A percentile compares a stretch with the other conserved stretches of the same genome.
phyloP scores from a whole-genome alignment of 768 basidiomycete species.

The Naganishia randhawae region DNA sequence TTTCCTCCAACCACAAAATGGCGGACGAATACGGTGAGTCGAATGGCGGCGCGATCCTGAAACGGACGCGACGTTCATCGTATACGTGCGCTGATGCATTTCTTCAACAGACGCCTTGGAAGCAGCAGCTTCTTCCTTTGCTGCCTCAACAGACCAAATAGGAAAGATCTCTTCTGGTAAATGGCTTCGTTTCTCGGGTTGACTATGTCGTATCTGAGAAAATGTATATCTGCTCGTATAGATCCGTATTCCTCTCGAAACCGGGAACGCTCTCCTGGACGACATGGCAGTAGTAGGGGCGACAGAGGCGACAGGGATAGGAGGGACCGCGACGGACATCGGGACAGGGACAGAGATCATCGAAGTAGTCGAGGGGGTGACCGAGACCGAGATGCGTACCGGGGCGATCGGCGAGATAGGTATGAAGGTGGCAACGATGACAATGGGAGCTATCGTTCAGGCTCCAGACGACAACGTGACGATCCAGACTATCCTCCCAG shows the following conservation, averaged over 20 bases:
- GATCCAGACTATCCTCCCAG: conserved; percentile 21
- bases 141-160: conserved; percentile 32
- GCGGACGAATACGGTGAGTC: conserved; percentile 30
- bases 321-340: background rate
- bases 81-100: background rate
- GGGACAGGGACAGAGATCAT: conserved; percentile 29
- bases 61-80: background rate
- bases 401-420: conserved; percentile 21
- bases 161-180: conserved; percentile 5
- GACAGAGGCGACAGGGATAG: conserved; percentile 46
- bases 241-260: conserved; percentile 28
- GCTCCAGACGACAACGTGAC: conserved; percentile 9
- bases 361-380: conserved; percentile 14
- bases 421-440: conserved; percentile 4
- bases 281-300: conserved; percentile 12
- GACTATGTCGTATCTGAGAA: background rate
- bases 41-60: background rate
- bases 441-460: background rate
- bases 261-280: conserved; percentile 27
- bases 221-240: background rate
- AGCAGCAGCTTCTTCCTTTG: conserved; percentile 43
- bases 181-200: background rate
- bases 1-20: conserved; percentile 7
- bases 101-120: conserved; percentile 44
- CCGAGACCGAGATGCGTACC: conserved; percentile 17